Conservation (phyloP, 345 rosid genomes). For the Angophora floribunda region DNA sequence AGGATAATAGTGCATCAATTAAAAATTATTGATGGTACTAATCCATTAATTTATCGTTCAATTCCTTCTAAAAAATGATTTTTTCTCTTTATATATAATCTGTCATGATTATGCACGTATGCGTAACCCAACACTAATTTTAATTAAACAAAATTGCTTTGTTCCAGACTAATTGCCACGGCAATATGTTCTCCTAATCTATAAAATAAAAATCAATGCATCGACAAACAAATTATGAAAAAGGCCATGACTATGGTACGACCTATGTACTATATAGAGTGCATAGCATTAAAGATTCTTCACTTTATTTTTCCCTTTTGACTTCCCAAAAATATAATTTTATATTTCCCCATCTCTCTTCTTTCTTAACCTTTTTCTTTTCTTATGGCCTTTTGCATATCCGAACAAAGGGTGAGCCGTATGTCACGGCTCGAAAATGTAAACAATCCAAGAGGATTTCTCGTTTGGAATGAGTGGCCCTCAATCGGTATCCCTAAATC, state of each 20-base stretch:
- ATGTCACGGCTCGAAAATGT: no score
- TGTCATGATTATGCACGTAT: background rate
- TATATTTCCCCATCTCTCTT: background rate
- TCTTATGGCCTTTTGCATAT: background rate
- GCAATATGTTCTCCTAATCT: background rate
- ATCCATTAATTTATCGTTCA: background rate
- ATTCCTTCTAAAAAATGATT: no score
- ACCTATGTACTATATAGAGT: background rate
- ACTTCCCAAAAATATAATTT: background rate
- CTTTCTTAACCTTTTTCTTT: background rate
- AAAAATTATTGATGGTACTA: no score
- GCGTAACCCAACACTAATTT: background rate
- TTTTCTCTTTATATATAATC: no score
- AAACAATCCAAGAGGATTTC: no score
- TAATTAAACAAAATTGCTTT: background rate
- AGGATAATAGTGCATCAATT: no score
- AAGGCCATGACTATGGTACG: background rate
- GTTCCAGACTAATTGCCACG: background rate
- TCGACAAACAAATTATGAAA: background rate
- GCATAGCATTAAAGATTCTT: background rate
- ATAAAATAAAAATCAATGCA: background rate
- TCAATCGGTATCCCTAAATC: no score
- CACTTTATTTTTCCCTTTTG: background rate
- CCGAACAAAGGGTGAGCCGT: background rate
- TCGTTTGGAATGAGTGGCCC: no score